Conservation (phyloP, 129 eudicot genomes). For the Centella asiatica region DNA sequence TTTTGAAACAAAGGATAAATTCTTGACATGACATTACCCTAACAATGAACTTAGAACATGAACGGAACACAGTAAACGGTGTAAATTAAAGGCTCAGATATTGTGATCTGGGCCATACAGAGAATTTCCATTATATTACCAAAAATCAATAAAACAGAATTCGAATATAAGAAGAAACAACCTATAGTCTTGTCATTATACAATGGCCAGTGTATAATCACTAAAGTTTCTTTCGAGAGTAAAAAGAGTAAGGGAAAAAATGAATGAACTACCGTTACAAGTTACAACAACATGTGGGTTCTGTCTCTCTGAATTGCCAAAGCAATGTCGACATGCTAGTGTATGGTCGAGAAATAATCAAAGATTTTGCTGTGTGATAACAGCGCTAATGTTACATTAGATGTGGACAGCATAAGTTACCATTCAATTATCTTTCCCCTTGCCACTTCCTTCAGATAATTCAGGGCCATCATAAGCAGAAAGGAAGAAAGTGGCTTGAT, state of each 20-base stretch:
- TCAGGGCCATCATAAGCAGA: slow-evolving; percentile 51
- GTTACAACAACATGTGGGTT: slow-evolving; percentile 13
- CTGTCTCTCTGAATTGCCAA: neutral
- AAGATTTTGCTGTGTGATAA: slow-evolving; percentile 8
- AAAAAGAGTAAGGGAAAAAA: slow-evolving; percentile 1
- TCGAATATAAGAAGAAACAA: neutral
- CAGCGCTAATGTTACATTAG: slow-evolving; percentile 23
- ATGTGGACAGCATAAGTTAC: slow-evolving; percentile 13
- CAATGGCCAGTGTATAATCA: slow-evolving; percentile 17
- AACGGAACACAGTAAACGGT: too few relatives aligned
- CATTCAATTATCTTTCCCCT: slow-evolving; percentile 51
- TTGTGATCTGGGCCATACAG: neutral
- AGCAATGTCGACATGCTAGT: slow-evolving; percentile 13
- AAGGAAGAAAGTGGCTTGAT: slow-evolving; percentile 63
- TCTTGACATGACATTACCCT: too few relatives aligned
- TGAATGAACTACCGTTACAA: slow-evolving; percentile 18
- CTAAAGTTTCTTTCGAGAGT: slow-evolving; percentile 6
- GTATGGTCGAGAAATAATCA: slow-evolving; percentile 9
- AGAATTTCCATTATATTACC: neutral
- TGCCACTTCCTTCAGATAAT: slow-evolving; percentile 44
- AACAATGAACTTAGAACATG: too few relatives aligned
- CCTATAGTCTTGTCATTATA: slow-evolving; percentile 15
- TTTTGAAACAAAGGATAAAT: too few relatives aligned
- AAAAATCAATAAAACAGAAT: neutral
- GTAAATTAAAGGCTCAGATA: neutral